Percentiles rank a stretch among this genome's conserved stretches.
Conservation (phyloP, 495 filamentous ascomycete genomes). For the Aspergillus steynii region DNA sequence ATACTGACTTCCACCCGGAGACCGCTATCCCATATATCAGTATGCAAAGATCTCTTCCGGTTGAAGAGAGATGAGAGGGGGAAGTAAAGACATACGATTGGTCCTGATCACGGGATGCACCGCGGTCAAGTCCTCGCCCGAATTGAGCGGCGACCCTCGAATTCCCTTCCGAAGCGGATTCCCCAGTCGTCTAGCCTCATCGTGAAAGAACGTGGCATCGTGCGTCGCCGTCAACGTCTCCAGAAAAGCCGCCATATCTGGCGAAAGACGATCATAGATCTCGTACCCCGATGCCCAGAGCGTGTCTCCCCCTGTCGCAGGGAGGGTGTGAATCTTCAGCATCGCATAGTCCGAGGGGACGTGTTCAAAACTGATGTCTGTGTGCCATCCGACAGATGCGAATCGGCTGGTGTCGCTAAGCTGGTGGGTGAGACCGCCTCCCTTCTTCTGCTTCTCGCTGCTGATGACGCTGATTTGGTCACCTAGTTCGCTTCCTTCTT, state of each 20-base stretch:
- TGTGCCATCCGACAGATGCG: constrained; percentile 59
- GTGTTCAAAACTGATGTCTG: constrained; percentile 69
- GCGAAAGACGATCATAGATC: constrained; percentile 68
- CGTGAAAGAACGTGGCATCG: constrained; percentile 51
- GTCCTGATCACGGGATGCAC: constrained; percentile 73
- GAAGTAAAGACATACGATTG: constrained; percentile 51
- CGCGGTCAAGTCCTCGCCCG: constrained; percentile 58
- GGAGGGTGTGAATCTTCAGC: constrained; percentile 60
- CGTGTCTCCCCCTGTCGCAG: constrained; percentile 69
- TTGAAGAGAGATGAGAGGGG: not conserved
- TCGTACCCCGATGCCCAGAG: constrained; percentile 45
- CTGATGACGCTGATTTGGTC: constrained; percentile 42
- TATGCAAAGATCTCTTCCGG: not conserved
- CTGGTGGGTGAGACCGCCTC: constrained; percentile 37
- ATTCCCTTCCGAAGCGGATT: constrained; percentile 28
- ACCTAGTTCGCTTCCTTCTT: constrained; percentile 37
- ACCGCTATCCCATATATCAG: constrained; percentile 42
- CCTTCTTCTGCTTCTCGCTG: constrained; percentile 39
- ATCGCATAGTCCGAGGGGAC: constrained; percentile 66
- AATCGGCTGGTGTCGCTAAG: constrained; percentile 33
- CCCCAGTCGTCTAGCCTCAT: constrained; percentile 28
- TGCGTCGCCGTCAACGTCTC: constrained; percentile 67
- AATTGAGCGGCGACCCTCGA: constrained; percentile 57
- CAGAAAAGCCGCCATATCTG: constrained; percentile 61
- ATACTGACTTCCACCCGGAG: constrained; percentile 76